Evolutionary conservation across 352 stramenopile genomes (phyloP), one percentile per base, ranked within the genome.

Genomic region (Globisporangium abappressorium): DNA sequence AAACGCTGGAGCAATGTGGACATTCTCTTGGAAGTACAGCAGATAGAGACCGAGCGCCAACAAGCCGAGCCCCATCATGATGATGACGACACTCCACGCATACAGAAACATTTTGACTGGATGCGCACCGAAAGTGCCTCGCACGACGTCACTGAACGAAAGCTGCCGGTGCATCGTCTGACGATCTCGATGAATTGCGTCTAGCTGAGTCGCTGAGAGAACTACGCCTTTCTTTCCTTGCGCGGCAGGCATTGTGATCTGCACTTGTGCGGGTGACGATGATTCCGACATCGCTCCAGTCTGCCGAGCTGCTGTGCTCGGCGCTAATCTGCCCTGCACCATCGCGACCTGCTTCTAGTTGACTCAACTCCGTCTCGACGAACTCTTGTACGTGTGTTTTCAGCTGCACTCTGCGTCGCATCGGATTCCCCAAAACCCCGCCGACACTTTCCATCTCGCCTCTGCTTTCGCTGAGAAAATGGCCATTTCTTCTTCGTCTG

Each of bases 11-110:
- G 80, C 74, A 24, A 92, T 75, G 30, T 78, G 72, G 1, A 80
- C 82, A 34, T 85, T 84, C 7, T 84, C 73, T 62, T 90, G 78
- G 56, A 89, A 85, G 64, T 82, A 91, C 24, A 88, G 68, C 18
- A 85, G 66, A 33, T 89, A 92, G 34, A 91, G 46, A 0, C 85
- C 82, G n/a, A 89, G 69, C 7, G 67, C 84, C 5, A 87, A 62
- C 30, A 89, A 56, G 1, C 77, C 59, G 14, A 92, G 28, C 0
- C 80, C 80, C 12, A 88, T 75, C 14, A 87, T 57, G 49, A 81
- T 86, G 22, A 84, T 74, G 33, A 87, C 47, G 24, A 87, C 73
- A 0, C 74, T 81, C 79, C 82, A 90, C 5, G 68, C 72, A 56
- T 92, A 92, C 36, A 91, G 65, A 15, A 81, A 80, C 1, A 67